Conservation (phyloP, 176 grass and related monocot genomes). For the Avena eriantha region DNA sequence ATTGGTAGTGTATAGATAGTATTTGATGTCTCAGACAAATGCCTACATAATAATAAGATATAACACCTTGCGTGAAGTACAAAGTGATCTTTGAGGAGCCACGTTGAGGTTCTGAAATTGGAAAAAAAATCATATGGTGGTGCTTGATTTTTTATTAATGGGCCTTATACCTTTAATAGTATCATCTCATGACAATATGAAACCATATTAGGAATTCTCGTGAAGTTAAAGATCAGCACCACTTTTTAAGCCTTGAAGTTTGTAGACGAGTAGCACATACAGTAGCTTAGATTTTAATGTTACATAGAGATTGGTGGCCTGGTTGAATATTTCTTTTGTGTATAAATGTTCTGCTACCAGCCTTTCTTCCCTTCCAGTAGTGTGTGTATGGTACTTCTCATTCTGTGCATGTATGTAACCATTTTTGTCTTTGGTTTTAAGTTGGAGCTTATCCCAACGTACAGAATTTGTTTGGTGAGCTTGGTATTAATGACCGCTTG, state of each 20-base stretch:
- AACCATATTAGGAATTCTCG: background rate
- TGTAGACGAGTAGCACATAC: slow-evolving; percentile 2
- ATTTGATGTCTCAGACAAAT: slow-evolving; percentile 15
- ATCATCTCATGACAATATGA: background rate
- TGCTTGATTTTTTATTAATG: background rate
- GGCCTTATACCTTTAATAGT: slow-evolving; percentile 1
- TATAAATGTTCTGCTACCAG: slow-evolving; percentile 5
- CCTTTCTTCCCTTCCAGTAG: slow-evolving; percentile 36
- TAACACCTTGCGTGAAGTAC: background rate
- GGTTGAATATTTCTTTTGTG: slow-evolving; percentile 7
- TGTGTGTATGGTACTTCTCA: slow-evolving; percentile 26
- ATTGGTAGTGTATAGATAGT: background rate
- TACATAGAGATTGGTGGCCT: background rate
- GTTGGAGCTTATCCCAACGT: slow-evolving; percentile 99
- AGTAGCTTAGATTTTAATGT: background rate
- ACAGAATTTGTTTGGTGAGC: slow-evolving; percentile 95
- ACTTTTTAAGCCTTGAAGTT: slow-evolving; percentile 11
- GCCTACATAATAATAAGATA: background rate
- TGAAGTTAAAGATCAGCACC: background rate
- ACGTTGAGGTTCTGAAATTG: slow-evolving; percentile 20
- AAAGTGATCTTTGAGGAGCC: slow-evolving; percentile 18
- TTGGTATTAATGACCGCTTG: slow-evolving; percentile 95
- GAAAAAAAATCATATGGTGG: background rate
- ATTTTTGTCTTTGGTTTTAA: slow-evolving; percentile 51
- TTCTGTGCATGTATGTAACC: slow-evolving; percentile 51